Evolutionary conservation across 163 green algal species (phyloP).

Genomic region (Smithsoniella earleae): DNA sequence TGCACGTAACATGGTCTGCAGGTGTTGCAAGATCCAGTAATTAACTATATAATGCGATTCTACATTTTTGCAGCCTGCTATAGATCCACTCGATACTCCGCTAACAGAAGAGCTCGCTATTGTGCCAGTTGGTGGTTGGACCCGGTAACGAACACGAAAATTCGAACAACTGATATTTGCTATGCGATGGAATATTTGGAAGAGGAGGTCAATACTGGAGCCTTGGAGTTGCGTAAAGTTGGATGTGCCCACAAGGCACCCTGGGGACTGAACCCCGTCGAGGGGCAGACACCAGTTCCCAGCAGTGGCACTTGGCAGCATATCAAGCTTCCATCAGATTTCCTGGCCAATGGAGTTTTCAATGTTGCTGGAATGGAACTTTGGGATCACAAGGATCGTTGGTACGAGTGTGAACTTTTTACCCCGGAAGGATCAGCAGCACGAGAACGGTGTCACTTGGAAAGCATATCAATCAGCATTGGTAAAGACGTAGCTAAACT

Average conservation of each 20-base stretch:
- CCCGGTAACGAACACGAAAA: background rate
- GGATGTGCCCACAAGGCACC: background rate
- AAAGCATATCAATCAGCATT: background rate
- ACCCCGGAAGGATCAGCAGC: background rate
- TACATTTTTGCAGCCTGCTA: slow-evolving; percentile 11
- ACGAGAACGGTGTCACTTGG: background rate
- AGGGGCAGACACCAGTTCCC: background rate
- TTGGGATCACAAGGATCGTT: background rate
- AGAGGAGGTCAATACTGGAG: background rate
- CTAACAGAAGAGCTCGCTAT: background rate
- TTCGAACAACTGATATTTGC: background rate
- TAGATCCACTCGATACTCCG: background rate
- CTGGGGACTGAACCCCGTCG: background rate
- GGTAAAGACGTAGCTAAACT: background rate
- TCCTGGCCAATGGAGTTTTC: background rate
- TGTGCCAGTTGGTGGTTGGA: slow-evolving; percentile 1
- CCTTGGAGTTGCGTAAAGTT: background rate
- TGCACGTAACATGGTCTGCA: too few species aligned
- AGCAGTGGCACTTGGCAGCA: background rate
- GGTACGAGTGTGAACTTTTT: background rate
- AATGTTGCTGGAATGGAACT: background rate
- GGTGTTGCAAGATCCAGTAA: background rate
- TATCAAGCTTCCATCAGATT: background rate
- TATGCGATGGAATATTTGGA: background rate
- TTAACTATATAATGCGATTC: slow-evolving; percentile 4